Conservation (phyloP, 441 rosid species). For the Erysimum pusillum region DNA sequence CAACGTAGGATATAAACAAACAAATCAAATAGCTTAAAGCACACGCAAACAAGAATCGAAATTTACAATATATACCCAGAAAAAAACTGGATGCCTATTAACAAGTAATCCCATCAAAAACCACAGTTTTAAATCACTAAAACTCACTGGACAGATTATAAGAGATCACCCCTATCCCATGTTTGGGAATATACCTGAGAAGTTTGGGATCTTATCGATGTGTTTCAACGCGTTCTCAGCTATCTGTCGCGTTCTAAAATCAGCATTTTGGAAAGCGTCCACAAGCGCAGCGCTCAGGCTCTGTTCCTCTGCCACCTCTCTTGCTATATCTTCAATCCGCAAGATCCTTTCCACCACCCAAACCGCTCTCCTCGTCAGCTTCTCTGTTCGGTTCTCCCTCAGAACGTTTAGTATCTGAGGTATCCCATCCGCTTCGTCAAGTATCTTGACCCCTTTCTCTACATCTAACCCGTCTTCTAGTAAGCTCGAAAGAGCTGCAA, state of each 20-base stretch:
- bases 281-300: conserved; percentile 89
- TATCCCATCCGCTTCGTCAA: conserved; percentile 82
- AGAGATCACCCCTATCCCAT: conserved; percentile 43
- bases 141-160: conserved; percentile 20
- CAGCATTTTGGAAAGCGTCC: conserved; percentile 96
- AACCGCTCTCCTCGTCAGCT: conserved; percentile 73
- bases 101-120: conserved; percentile 28
- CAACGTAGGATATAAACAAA: conserved; percentile 27
- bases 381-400: conserved; percentile 78
- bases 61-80: conserved; percentile 48
- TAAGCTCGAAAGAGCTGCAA: conserved; percentile 87
- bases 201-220: conserved; percentile 92
- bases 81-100: conserved; percentile 37
- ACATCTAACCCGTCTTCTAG: conserved; percentile 85
- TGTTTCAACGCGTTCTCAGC: conserved; percentile 94
- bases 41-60: conserved; percentile 43
- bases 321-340: conserved; percentile 79
- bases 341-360: conserved; percentile 94
- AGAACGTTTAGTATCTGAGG: conserved; percentile 75
- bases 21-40: conserved; percentile 44
- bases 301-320: conserved; percentile 77
- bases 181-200: conserved; percentile 85
- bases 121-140: conserved; percentile 29
- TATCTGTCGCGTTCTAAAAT: conserved; percentile 82
- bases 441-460: conserved; percentile 71